Conservation (phyloP, 1,139 yeast genomes). For the Suhomyces atakaporum region DNA sequence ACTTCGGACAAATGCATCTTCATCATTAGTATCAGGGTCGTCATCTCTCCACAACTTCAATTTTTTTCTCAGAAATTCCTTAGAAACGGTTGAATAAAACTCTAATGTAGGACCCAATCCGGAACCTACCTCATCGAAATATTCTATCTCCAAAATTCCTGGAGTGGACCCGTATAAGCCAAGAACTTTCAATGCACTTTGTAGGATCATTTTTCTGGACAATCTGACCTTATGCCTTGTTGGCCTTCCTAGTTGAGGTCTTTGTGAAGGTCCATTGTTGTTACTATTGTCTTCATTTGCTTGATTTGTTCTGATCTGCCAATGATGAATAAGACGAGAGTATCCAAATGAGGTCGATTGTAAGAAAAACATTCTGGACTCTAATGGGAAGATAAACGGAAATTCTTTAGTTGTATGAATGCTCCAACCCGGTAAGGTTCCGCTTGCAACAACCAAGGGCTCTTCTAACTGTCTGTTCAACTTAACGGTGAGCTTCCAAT, state of each 20-base stretch:
- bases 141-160: slow-evolving; percentile 83
- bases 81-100: slow-evolving; percentile 81
- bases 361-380: slow-evolving; percentile 72
- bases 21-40: slow-evolving; percentile 25
- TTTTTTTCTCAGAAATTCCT: slow-evolving; percentile 61
- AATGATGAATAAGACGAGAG: slow-evolving; percentile 76
- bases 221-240: slow-evolving; percentile 81
- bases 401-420: slow-evolving; percentile 68
- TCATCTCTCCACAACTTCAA: slow-evolving; percentile 70
- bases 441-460: slow-evolving; percentile 85
- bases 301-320: slow-evolving; percentile 62
- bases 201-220: slow-evolving; percentile 67
- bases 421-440: slow-evolving; percentile 85
- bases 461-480: slow-evolving; percentile 87
- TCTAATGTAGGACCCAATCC: slow-evolving; percentile 96
- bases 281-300: slow-evolving; percentile 32
- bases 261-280: slow-evolving; percentile 18
- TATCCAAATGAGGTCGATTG: slow-evolving; percentile 92
- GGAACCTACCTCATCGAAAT: slow-evolving; percentile 90
- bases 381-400: slow-evolving; percentile 85
- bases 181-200: slow-evolving; percentile 80
- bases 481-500: slow-evolving; percentile 84
- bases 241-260: slow-evolving; percentile 68
- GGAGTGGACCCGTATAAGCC: slow-evolving; percentile 78
- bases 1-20: slow-evolving; percentile 44